Evolutionary conservation across 495 filamentous ascomycete genomes (phyloP).

Genomic region (Penicillium parvum): DNA sequence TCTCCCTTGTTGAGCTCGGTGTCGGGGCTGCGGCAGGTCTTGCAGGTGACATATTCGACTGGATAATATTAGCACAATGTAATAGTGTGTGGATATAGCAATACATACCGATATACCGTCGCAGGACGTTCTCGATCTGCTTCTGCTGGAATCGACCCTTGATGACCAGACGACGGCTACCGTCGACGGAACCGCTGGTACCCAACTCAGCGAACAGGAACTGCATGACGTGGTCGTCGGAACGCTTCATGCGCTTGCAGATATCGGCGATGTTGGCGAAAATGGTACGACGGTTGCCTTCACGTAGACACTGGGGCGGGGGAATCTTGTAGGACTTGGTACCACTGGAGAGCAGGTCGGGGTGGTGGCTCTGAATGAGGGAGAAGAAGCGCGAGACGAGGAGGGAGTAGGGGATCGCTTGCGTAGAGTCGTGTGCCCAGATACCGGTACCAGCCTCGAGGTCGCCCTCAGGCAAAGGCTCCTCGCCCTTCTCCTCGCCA

Average conservation of each 20-base stretch:
- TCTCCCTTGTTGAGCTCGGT: constrained; percentile 98
- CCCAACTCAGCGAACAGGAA: constrained; percentile 98
- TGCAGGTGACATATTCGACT: constrained; percentile 99
- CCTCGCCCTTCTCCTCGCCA: constrained; percentile 46
- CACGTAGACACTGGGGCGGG: constrained; percentile 95
- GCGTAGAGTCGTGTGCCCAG: constrained; percentile 76
- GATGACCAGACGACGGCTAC: constrained; percentile 88
- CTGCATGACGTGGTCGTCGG: constrained; percentile 92
- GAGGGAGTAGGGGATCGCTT: constrained; percentile 74
- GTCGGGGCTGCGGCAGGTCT: constrained; percentile 90
- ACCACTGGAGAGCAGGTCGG: constrained; percentile 82
- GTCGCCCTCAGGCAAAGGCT: constrained; percentile 60
- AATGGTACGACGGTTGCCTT: constrained; percentile 99
- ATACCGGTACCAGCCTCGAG: constrained; percentile 88
- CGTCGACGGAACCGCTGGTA: constrained; percentile 91
- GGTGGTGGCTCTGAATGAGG: constrained; percentile 86
- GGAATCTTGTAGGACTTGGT: constrained; percentile 97
- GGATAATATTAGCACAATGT: neutral
- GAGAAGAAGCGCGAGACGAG: constrained; percentile 89
- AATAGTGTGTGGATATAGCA: neutral
- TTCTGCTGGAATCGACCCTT: constrained; percentile 99
- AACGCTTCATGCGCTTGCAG: constrained; percentile 91
- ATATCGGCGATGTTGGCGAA: constrained; percentile 97
- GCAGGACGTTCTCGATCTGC: constrained; percentile 91
- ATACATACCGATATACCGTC: constrained; percentile 83